Conservation (phyloP, 495 filamentous ascomycete genomes). For the Neurospora sp. region DNA sequence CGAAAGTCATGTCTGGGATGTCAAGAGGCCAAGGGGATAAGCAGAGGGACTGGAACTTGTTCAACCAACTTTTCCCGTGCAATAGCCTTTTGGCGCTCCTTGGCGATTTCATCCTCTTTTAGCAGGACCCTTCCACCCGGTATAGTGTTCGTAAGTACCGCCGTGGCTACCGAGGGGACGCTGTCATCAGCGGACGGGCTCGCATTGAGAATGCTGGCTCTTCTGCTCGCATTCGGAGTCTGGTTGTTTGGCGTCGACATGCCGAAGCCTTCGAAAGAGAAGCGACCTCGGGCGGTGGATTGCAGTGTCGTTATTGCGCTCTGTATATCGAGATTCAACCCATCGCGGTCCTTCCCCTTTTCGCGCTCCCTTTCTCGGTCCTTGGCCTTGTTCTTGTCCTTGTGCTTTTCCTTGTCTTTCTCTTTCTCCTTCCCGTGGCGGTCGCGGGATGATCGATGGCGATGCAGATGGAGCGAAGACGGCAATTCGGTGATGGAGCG, state of each 20-base stretch:
- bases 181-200: constrained; percentile 18
- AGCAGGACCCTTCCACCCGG: neutral
- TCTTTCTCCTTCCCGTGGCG: constrained; percentile 14
- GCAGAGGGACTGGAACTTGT: neutral
- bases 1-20: neutral
- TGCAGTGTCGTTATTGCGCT: constrained; percentile 17
- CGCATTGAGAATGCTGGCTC: constrained; percentile 28
- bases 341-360: constrained; percentile 22
- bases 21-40: neutral
- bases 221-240: constrained; percentile 31
- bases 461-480: constrained; percentile 34
- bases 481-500: constrained; percentile 42
- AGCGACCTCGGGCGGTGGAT: constrained; percentile 4
- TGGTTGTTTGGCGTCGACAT: constrained; percentile 28
- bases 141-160: neutral
- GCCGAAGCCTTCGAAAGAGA: constrained; percentile 32
- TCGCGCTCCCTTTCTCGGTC: constrained; percentile 20
- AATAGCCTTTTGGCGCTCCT: constrained; percentile 31
- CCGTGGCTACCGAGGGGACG: constrained; percentile 4
- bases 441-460: constrained; percentile 29
- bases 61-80: constrained; percentile 31
- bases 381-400: constrained; percentile 6
- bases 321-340: constrained; percentile 24
- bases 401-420: neutral
- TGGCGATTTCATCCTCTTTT: constrained; percentile 24